These are phyloP conservation scores for Boletus edulis DNA, from an alignment of 768 basidiomycete genomes.

Conservation along the genomic window DNA sequence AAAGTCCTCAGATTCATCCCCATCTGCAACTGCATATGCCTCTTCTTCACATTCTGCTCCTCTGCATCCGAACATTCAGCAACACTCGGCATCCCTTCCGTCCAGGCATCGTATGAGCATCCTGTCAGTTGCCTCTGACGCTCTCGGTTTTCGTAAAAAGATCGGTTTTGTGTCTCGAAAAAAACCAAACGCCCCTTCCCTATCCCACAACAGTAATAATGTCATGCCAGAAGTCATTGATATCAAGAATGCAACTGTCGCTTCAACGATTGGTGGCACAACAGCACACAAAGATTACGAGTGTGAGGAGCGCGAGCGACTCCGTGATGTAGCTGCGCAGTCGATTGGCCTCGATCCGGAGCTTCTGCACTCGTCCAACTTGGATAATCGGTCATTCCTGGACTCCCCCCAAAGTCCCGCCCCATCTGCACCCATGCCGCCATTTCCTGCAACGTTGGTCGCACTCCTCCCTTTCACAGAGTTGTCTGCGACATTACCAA, in stretches of 20 bases:
- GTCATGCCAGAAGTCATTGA: slow-evolving; percentile 72
- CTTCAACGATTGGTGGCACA: slow-evolving; percentile 23
- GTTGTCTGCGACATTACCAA: slow-evolving; percentile 55
- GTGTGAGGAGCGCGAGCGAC: slow-evolving; percentile 69
- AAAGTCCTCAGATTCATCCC: slow-evolving; percentile 12
- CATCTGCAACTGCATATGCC: slow-evolving; percentile 11
- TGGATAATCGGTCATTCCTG: slow-evolving; percentile 10
- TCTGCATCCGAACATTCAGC: slow-evolving; percentile 2
- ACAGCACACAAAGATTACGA: slow-evolving; percentile 46
- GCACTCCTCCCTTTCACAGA: slow-evolving; percentile 53
- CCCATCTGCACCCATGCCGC: slow-evolving; percentile 34
- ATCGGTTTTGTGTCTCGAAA: slow-evolving; percentile 41
- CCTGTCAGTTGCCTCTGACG: slow-evolving; percentile 53
- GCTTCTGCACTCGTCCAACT: slow-evolving; percentile 38
- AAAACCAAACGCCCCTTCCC: slow-evolving; percentile 31
- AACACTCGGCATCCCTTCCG: slow-evolving; percentile 7
- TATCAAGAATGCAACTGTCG: slow-evolving; percentile 39
- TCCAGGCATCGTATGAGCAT: slow-evolving; percentile 44
- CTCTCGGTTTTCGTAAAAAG: slow-evolving; percentile 42
- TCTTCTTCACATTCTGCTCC: slow-evolving; percentile 8
- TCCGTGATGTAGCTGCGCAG: slow-evolving; percentile 73
- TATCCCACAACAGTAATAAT: slow-evolving; percentile 30
- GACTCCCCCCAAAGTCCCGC: slow-evolving; percentile 16
- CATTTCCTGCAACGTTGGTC: slow-evolving; percentile 59
- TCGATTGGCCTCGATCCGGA: slow-evolving; percentile 66